Evolutionary conservation across 208 protist genomes (phyloP).

Genomic region (Strigomonas culicis): DNA sequence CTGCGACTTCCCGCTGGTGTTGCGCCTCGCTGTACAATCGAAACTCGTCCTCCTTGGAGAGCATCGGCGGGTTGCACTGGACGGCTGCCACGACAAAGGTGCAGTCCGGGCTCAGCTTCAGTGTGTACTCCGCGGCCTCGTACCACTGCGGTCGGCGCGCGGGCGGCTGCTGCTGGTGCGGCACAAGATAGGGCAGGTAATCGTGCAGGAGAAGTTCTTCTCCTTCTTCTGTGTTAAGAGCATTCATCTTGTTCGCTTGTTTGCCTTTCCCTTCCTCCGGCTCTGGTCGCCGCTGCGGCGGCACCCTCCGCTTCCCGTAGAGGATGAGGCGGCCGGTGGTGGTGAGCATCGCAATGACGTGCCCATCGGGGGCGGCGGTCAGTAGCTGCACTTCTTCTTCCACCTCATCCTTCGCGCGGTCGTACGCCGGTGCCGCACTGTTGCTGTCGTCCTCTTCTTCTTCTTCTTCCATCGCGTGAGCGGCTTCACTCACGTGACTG

Average conservation of each 20-base stretch:
- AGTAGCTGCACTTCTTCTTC: conserved; percentile 70
- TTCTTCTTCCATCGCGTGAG: conserved; percentile 12
- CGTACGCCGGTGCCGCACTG: conserved; percentile 41
- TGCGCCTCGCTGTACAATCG: too few species aligned
- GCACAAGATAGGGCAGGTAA: conserved; percentile 47
- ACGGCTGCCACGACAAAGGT: conserved; percentile 60
- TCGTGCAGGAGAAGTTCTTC: background rate
- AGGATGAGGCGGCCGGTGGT: conserved; percentile 60
- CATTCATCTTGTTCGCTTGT: background rate
- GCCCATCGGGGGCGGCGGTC: conserved; percentile 43
- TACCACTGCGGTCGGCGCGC: conserved; percentile 53
- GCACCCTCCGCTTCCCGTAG: conserved; percentile 33
- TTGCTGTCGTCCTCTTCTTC: conserved; percentile 20
- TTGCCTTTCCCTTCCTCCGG: background rate
- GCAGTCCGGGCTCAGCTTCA: conserved; percentile 55
- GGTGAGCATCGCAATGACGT: conserved; percentile 62
- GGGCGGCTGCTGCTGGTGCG: conserved; percentile 32
- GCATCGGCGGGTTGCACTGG: conserved; percentile 30
- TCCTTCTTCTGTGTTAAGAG: too few species aligned
- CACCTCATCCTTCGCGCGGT: conserved; percentile 38
- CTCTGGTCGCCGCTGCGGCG: background rate
- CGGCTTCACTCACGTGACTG: too few species aligned
- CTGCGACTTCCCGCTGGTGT: too few species aligned
- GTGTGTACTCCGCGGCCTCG: conserved; percentile 37
- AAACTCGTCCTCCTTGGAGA: too few species aligned